Evolutionary conservation across 345 rosid species (phyloP), one percentile per base, ranked within the genome.

Genomic region (Gossypium longicalyx): DNA sequence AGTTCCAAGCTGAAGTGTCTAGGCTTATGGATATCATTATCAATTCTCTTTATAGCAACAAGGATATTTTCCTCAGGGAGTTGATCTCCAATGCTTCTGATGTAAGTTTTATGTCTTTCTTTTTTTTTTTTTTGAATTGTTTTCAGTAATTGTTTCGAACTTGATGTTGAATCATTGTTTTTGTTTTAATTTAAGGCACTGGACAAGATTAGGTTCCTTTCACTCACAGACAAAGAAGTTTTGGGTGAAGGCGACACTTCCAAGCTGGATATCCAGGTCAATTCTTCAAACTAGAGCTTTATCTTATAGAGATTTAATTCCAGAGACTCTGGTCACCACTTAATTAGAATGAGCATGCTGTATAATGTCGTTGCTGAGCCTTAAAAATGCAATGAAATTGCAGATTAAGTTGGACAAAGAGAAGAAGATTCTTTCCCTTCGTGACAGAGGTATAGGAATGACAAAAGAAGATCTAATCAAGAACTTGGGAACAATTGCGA

Each of bases 1-100:
- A 92, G 87, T 94, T 94, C 87, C 98, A 94, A 74, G 98, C 98
- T 60, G 98, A 94, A 89, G 98, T 92, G 51, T 94, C 98, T 72
- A 85, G 98, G 88, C 98, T 91, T 48, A 92, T 94, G 98, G 98
- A 94, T 65, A 94, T 94, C 74, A 80, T 94, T 56, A 89, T 94
- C 83, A 94, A 94, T 89, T 94, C 99, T 76, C 97, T 94, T 15
- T 93, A 94, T 80, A 94, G 99, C 75, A 94, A 94, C 84, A 94
- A 93, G 83, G 99, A 94, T 56, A 94, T 94, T 80, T 94, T 93
- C 97, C 82, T 94, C 2, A 90, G 98, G 85, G 98, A 94, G 82
- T 82, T 92, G 87, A 94, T 94, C 73, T 94, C 98, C 53, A 94
- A 94, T 77, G 98, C 98, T 60, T 94, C 98, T 79, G 99, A 94